Conservation (phyloP, 2,329 filamentous ascomycete species). For the Cordyceps farinosa region DNA sequence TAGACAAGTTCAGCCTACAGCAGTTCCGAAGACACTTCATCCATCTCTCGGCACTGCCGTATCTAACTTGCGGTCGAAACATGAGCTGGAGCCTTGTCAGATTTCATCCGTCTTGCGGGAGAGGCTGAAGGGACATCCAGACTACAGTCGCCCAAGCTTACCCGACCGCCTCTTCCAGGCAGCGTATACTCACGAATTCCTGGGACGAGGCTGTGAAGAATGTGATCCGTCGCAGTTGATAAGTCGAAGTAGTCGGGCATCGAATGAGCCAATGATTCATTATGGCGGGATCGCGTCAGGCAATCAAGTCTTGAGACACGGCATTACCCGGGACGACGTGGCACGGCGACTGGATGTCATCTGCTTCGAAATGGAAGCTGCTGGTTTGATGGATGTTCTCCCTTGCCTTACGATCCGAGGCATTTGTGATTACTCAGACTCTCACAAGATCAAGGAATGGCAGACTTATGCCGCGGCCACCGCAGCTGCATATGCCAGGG, state of each 20-base stretch:
- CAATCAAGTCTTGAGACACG: slow-evolving; percentile 17
- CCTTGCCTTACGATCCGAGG: slow-evolving; percentile 34
- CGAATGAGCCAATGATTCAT: slow-evolving; percentile 11
- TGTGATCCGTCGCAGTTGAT: slow-evolving; percentile 16
- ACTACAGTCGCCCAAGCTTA: not conserved
- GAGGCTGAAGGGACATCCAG: fast-evolving
- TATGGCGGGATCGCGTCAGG: slow-evolving; percentile 22
- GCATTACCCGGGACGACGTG: slow-evolving; percentile 4
- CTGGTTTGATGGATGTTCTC: slow-evolving; percentile 25
- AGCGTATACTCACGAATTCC: not conserved
- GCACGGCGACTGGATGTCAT: slow-evolving; percentile 16
- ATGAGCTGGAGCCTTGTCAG: not conserved
- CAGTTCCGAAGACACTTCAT: not conserved
- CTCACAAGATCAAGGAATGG: slow-evolving; percentile 27
- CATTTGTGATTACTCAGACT: slow-evolving; percentile 32
- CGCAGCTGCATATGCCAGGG: slow-evolving; percentile 25
- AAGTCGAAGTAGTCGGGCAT: not conserved
- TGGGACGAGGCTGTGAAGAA: not conserved
- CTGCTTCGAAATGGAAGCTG: slow-evolving; percentile 29
- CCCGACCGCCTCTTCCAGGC: slow-evolving; percentile 14
- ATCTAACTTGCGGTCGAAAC: slow-evolving; percentile 18
- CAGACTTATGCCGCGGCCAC: slow-evolving; percentile 25
- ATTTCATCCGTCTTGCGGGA: not conserved
- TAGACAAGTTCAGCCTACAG: slow-evolving; percentile 15
- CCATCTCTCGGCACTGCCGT: not conserved